Evolutionary conservation across 2,329 filamentous ascomycete genomes (phyloP).

Genomic region (Xylaria sp.): DNA sequence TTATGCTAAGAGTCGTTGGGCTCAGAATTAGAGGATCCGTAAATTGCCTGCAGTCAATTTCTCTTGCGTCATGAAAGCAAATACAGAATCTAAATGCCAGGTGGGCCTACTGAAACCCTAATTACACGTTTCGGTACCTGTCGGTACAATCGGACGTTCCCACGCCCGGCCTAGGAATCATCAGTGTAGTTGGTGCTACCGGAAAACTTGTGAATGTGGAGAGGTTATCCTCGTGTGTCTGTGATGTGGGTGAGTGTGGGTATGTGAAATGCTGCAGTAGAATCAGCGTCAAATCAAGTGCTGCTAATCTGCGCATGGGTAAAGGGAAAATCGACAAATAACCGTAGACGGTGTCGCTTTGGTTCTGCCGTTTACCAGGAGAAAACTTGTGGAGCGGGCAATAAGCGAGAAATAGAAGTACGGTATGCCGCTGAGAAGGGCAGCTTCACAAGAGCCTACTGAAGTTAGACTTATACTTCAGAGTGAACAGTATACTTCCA

Average conservation of each 20-base stretch:
- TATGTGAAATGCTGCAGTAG: slow-evolving; percentile 41
- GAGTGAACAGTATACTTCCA: background rate
- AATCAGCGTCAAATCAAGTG: slow-evolving; percentile 47
- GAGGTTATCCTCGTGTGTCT: slow-evolving; percentile 19
- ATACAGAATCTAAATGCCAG: slow-evolving; percentile 25
- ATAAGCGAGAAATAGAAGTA: slow-evolving; percentile 31
- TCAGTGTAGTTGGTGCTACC: slow-evolving; percentile 43
- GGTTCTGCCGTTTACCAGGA: slow-evolving; percentile 42
- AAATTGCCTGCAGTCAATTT: slow-evolving; percentile 18
- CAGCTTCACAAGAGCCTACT: slow-evolving; percentile 27
- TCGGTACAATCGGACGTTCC: slow-evolving; percentile 13
- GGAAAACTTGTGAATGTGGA: slow-evolving; percentile 34
- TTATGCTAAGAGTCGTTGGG: background rate
- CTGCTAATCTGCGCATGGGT: slow-evolving; percentile 40
- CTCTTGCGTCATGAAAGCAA: slow-evolving; percentile 5
- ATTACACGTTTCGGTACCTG: slow-evolving; percentile 29
- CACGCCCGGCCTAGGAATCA: slow-evolving; percentile 33
- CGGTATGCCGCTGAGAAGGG: slow-evolving; percentile 24
- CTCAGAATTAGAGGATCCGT: slow-evolving; percentile 2
- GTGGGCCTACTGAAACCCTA: slow-evolving; percentile 29
- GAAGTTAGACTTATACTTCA: slow-evolving; percentile 1
- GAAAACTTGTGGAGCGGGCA: slow-evolving; percentile 20
- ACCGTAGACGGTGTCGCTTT: slow-evolving; percentile 38
- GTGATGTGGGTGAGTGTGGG: slow-evolving; percentile 6
- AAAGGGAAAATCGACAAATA: slow-evolving; percentile 39